Percentiles rank a stretch among this genome's conserved stretches.
Evolutionary conservation across 495 filamentous ascomycete species (phyloP).

Genomic region (Xylaria acuta): DNA sequence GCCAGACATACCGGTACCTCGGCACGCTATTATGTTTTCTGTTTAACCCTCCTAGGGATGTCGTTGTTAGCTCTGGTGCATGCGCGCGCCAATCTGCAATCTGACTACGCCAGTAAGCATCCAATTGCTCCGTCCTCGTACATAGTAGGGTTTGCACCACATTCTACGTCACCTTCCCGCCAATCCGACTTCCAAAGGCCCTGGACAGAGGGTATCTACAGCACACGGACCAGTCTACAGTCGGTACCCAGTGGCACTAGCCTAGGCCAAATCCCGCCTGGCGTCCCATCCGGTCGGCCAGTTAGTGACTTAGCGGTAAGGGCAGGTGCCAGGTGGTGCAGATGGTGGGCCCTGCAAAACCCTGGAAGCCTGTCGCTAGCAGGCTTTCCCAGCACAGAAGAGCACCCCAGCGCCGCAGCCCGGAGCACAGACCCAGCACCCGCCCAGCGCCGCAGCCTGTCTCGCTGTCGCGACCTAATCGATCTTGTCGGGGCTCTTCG

Average conservation of each 20-base stretch:
- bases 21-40: slow-evolving; percentile 6
- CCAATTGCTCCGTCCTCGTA: slow-evolving; percentile 6
- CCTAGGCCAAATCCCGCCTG: neutral
- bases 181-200: neutral
- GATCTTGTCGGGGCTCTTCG: slow-evolving; percentile 22
- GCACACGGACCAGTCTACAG: neutral
- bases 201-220: neutral
- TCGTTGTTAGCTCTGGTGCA: neutral
- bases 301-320: slow-evolving; percentile 14
- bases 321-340: slow-evolving; percentile 12
- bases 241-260: neutral
- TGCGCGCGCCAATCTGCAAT: neutral
- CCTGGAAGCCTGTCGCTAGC: neutral
- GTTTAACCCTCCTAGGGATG: neutral
- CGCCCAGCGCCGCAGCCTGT: slow-evolving; percentile 1
- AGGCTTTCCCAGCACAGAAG: neutral
- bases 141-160: neutral
- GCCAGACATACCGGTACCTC: slow-evolving; percentile 1
- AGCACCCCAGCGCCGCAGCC: no score
- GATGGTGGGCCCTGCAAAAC: slow-evolving; percentile 12
- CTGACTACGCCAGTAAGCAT: neutral
- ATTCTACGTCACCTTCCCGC: slow-evolving; percentile 13
- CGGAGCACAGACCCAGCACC: neutral
- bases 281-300: neutral
- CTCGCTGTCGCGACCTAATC: slow-evolving; percentile 22